Conservation (phyloP, 2,329 filamentous ascomycete species). For the Kalmusia sp. region DNA sequence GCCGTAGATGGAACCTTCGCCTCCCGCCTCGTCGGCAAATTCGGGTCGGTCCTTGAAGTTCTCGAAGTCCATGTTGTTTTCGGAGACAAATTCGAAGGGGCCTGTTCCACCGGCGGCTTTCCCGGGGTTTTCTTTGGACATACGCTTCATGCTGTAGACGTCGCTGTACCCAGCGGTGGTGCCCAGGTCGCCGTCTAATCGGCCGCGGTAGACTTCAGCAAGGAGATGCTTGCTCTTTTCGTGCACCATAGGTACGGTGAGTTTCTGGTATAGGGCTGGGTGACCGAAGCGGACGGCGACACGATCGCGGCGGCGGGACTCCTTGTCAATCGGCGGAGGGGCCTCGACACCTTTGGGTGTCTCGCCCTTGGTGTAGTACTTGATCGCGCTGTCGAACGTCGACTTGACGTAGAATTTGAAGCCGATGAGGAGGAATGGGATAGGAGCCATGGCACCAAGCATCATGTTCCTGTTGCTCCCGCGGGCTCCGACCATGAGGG, state of each 20-base stretch:
- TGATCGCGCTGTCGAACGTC: slow-evolving; percentile 78
- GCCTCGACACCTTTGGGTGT: slow-evolving; percentile 58
- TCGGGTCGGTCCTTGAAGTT: slow-evolving; percentile 91
- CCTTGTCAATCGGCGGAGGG: slow-evolving; percentile 49
- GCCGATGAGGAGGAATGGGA: slow-evolving; percentile 77
- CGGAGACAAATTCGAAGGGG: slow-evolving; percentile 89
- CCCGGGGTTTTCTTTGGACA: slow-evolving; percentile 68
- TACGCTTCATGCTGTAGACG: slow-evolving; percentile 79
- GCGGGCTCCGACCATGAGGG: slow-evolving; percentile 75
- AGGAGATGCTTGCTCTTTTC: slow-evolving; percentile 87
- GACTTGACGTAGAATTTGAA: slow-evolving; percentile 88
- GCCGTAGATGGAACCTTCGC: slow-evolving; percentile 66
- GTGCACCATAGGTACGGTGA: slow-evolving; percentile 95
- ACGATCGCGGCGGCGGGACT: slow-evolving; percentile 64
- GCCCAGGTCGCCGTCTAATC: slow-evolving; percentile 67
- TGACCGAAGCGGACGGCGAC: slow-evolving; percentile 84
- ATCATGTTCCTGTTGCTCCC: slow-evolving; percentile 59
- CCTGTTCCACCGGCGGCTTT: slow-evolving; percentile 50
- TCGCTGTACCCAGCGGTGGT: slow-evolving; percentile 80
- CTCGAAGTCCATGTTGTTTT: slow-evolving; percentile 85
- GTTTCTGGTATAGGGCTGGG: slow-evolving; percentile 84
- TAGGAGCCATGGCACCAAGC: slow-evolving; percentile 73
- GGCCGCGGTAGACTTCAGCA: slow-evolving; percentile 83
- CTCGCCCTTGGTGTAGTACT: slow-evolving; percentile 77
- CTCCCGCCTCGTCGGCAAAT: slow-evolving; percentile 87